These are phyloP conservation scores for Penicillium thymicola DNA, from an alignment of 2,329 filamentous ascomycete species.

Conservation along the genomic window DNA sequence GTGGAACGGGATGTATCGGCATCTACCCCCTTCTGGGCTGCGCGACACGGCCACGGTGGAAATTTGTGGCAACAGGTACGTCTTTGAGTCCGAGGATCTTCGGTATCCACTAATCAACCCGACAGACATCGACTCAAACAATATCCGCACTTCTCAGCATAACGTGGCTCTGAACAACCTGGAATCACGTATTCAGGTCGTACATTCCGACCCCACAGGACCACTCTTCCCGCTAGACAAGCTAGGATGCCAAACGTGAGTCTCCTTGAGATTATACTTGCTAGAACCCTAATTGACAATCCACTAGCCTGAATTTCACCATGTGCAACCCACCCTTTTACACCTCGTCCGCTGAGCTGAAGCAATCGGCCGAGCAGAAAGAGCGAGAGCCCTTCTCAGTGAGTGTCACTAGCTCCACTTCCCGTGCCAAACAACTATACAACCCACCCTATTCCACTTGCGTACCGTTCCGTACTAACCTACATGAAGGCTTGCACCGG, in stretches of 20 bases:
- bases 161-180: conserved; percentile 69
- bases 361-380: conserved; percentile 63
- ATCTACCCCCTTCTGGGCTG: conserved; percentile 87
- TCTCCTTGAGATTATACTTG: background rate
- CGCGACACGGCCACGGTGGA: conserved; percentile 65
- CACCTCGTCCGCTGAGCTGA: conserved; percentile 66
- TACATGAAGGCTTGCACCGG: conserved; percentile 60
- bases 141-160: conserved; percentile 59
- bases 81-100: background rate
- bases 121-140: conserved; percentile 71
- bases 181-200: conserved; percentile 60
- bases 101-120: background rate
- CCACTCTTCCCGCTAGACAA: conserved; percentile 62
- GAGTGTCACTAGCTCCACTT: conserved; percentile 34
- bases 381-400: conserved; percentile 65
- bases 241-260: conserved; percentile 25
- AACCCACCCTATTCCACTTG: background rate
- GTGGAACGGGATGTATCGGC: conserved; percentile 82
- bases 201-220: conserved; percentile 52
- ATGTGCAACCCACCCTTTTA: conserved; percentile 98
- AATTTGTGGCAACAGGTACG: conserved; percentile 64
- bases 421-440: background rate
- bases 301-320: conserved; percentile 66
- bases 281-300: background rate
- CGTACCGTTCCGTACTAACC: background rate